Evolutionary conservation across 345 rosid species (phyloP).

Genomic region (Lagerstroemia speciosa): DNA sequence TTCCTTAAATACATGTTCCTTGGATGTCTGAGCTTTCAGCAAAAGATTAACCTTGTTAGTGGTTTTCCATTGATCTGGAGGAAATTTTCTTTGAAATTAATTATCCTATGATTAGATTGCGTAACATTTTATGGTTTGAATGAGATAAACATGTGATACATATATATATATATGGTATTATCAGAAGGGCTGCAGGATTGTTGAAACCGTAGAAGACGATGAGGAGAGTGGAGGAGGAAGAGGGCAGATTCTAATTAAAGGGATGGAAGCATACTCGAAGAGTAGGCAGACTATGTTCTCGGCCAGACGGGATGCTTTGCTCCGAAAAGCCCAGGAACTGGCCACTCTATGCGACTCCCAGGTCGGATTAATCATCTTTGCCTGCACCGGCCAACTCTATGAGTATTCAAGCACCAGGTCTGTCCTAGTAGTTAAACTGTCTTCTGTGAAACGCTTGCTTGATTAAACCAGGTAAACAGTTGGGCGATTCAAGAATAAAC

Average conservation of each 20-base stretch:
- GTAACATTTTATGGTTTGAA: no score
- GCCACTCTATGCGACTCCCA: conserved; percentile 32
- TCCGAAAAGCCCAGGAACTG: conserved; percentile 31
- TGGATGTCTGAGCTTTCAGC: no score
- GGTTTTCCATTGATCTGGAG: no score
- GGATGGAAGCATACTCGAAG: not conserved
- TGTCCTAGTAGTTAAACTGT: no score
- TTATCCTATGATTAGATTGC: no score
- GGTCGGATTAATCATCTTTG: conserved; percentile 29
- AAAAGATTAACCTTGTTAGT: no score
- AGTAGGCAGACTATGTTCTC: conserved; percentile 30
- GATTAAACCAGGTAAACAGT: no score
- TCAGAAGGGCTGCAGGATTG: not conserved
- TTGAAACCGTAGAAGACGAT: not conserved
- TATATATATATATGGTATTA: not conserved
- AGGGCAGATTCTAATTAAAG: not conserved
- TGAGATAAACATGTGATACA: no score
- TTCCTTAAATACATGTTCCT: no score
- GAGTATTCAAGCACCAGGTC: conserved; percentile 35
- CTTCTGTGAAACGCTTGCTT: no score
- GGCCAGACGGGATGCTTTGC: conserved; percentile 26
- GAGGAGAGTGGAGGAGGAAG: not conserved
- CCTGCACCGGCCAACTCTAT: conserved; percentile 32
- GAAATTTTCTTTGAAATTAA: no score
- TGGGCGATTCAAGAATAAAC: no score